phyloP scores from a whole-genome alignment of 306 rosid genomes.

The Rosa chinensis region DNA sequence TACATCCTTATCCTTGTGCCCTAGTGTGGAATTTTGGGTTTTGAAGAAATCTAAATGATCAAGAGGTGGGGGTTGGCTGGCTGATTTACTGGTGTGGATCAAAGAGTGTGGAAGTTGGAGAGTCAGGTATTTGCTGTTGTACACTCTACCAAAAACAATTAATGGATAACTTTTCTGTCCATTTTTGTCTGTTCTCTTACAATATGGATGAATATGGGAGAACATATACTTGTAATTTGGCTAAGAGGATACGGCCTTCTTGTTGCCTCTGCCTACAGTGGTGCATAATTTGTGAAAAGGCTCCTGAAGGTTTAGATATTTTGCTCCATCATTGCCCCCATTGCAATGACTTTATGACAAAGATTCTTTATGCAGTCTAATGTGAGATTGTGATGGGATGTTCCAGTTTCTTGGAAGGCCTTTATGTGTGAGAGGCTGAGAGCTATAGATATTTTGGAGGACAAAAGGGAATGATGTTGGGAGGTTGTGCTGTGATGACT shows the following conservation, averaged over 20 bases:
- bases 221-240: not conserved
- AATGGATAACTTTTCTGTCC: not conserved
- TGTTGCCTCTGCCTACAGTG: not conserved
- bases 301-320: not conserved
- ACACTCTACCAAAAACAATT: not conserved
- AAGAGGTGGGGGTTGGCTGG: not conserved
- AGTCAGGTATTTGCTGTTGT: not conserved
- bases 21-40: not conserved
- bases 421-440: not conserved
- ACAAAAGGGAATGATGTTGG: not conserved
- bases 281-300: not conserved
- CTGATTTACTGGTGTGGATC: not conserved
- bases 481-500: not conserved
- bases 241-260: not conserved
- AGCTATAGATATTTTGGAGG: not conserved
- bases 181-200: not conserved
- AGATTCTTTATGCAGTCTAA: not conserved
- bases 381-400: not conserved
- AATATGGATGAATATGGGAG: not conserved
- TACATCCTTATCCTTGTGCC: not conserved
- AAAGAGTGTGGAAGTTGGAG: not conserved
- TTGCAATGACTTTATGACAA: not conserved
- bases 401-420: not conserved
- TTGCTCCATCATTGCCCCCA: not conserved
- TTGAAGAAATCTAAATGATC: not conserved